Percentiles rank a stretch among this genome's conserved stretches.
These are phyloP conservation scores for Jacaranda copaia DNA, from an alignment of 257 asterid species.

Conservation along the genomic window DNA sequence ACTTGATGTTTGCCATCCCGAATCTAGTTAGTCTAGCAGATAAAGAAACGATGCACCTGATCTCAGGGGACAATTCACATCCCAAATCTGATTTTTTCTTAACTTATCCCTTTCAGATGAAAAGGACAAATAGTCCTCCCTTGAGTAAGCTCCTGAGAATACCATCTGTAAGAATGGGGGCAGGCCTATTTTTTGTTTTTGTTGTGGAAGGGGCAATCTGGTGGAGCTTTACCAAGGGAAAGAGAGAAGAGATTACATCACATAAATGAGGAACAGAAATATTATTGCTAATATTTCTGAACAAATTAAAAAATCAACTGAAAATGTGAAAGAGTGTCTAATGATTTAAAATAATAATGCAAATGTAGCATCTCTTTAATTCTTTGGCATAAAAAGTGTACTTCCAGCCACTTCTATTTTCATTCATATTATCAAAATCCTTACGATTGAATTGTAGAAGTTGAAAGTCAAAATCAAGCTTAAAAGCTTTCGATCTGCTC, in stretches of 20 bases:
- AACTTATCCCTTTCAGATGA: background rate
- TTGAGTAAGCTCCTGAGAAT: constrained; percentile 6
- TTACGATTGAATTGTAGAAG: background rate
- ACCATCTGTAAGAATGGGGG: background rate
- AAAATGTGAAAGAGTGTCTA: background rate
- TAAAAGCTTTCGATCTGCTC: background rate
- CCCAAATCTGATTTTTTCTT: background rate
- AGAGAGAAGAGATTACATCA: background rate
- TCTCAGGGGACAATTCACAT: no score
- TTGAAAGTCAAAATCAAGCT: background rate
- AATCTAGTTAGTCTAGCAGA: background rate
- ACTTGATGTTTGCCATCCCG: background rate
- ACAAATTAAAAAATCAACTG: background rate
- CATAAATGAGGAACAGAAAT: background rate
- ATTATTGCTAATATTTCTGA: background rate
- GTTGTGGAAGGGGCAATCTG: background rate
- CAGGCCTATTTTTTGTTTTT: background rate
- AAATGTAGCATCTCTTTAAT: background rate
- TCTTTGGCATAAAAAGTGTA: constrained; percentile 16
- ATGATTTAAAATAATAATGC: background rate
- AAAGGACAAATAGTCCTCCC: constrained; percentile 4
- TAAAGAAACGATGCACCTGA: background rate
- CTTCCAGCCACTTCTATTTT: background rate
- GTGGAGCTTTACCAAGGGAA: background rate
- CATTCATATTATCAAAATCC: background rate